phyloP scores from a whole-genome alignment of 2,329 filamentous ascomycete species.

The Aspergillus bombycis region DNA sequence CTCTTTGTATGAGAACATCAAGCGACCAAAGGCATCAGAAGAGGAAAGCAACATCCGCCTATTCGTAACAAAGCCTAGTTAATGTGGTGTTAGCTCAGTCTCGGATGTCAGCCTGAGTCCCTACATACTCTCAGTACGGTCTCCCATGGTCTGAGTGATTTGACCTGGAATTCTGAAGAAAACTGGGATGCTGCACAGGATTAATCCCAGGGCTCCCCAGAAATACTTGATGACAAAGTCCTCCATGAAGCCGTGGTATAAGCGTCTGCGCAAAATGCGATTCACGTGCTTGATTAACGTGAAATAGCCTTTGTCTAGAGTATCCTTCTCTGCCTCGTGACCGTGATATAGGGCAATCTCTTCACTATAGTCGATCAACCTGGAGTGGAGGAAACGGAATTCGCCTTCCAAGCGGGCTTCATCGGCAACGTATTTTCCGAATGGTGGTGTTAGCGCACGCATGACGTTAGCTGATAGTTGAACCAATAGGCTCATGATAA shows the following conservation, averaged over 20 bases:
- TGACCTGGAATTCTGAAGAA: conserved; percentile 89
- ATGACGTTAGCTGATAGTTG: conserved; percentile 91
- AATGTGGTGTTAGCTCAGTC: neutral
- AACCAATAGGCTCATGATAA: conserved; percentile 92
- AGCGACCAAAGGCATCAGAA: conserved; percentile 90
- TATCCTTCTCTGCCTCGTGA: conserved; percentile 93
- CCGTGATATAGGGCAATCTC: conserved; percentile 91
- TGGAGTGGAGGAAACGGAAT: conserved; percentile 91
- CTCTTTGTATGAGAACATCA: conserved; percentile 98
- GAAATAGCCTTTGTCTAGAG: conserved; percentile 96
- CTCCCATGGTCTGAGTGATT: conserved; percentile 53
- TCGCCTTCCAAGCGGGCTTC: conserved; percentile 94
- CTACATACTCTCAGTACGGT: conserved; percentile 60
- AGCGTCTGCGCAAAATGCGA: conserved; percentile 82
- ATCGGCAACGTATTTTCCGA: conserved; percentile 96
- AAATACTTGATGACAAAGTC: conserved; percentile 99
- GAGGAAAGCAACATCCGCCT: conserved; percentile 87
- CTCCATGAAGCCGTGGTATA: conserved; percentile 99
- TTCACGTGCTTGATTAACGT: conserved; percentile 99
- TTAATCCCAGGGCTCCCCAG: conserved; percentile 89
- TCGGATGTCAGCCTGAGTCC: no score
- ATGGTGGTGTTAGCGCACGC: conserved; percentile 91
- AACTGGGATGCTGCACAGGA: conserved; percentile 92
- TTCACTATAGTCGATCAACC: conserved; percentile 93
- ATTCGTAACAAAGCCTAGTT: conserved; percentile 83